A percentile compares a stretch with the other conserved stretches of the same genome.
phyloP scores from a whole-genome alignment of 176 grass and related monocot genomes.

The Oryza australiensis region DNA sequence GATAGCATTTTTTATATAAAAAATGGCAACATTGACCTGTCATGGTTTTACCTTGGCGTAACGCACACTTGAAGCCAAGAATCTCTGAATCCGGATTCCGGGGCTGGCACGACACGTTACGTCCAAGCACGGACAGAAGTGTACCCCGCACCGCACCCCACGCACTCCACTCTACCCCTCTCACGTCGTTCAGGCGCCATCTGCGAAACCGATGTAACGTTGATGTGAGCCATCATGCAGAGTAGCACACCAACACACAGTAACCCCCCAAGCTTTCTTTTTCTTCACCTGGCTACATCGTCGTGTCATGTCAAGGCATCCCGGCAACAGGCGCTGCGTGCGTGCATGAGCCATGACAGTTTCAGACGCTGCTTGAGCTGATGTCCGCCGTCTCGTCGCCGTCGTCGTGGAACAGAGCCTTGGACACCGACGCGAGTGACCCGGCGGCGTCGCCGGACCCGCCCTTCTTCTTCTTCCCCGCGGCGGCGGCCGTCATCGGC shows the following conservation, averaged over 20 bases:
- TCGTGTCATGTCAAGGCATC: not conserved
- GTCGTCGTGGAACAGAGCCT: conserved; percentile 61
- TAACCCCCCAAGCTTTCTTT: not conserved
- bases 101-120: not conserved
- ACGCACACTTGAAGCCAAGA: not conserved
- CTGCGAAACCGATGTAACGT: not conserved
- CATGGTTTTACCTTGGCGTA: not conserved
- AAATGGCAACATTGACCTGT: not conserved
- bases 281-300: not conserved
- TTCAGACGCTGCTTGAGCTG: conserved; percentile 37
- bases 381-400: conserved; percentile 41
- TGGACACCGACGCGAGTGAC: conserved; percentile 47
- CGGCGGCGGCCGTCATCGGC: conserved; percentile 37
- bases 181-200: not conserved
- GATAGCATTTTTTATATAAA: no score
- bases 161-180: no score
- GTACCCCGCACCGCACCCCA: not conserved
- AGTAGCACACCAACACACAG: no score
- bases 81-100: not conserved
- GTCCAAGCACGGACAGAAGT: not conserved
- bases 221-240: not conserved
- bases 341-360: not conserved
- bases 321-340: no score
- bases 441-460: not conserved
- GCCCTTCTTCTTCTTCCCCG: conserved; percentile 19